Percentiles rank a stretch among this genome's conserved stretches.
These are phyloP conservation scores for Claviceps quebecensis DNA, from an alignment of 2,329 filamentous ascomycete genomes.

Conservation along the genomic window DNA sequence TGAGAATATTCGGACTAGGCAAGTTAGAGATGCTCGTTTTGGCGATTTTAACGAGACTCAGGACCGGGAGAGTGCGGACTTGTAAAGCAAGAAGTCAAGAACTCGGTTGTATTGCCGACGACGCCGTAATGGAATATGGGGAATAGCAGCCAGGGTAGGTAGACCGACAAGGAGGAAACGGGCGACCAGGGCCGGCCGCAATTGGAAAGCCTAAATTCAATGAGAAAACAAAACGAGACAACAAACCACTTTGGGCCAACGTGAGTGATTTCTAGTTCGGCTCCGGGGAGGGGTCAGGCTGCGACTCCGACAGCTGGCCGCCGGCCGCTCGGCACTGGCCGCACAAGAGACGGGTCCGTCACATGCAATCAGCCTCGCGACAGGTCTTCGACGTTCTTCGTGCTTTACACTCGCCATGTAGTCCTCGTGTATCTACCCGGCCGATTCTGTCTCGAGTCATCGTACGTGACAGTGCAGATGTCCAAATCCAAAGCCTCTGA, in stretches of 20 bases:
- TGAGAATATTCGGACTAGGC: background rate
- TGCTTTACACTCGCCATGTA: background rate
- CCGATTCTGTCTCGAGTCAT: background rate
- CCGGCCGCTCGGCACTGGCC: background rate
- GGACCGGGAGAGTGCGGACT: too few species aligned
- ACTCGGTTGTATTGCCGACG: background rate
- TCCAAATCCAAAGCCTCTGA: background rate
- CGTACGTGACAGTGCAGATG: background rate
- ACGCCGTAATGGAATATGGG: background rate
- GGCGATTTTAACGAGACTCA: too few species aligned
- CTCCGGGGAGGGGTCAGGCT: background rate
- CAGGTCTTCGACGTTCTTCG: background rate
- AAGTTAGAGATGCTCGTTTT: too few species aligned
- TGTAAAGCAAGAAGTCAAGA: background rate
- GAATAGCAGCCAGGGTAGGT: background rate
- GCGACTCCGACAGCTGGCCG: background rate
- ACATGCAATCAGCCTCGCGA: too few species aligned
- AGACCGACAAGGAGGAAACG: background rate
- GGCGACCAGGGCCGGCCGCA: too few species aligned
- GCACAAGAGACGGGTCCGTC: background rate
- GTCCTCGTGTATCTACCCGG: background rate
- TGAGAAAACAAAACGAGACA: slow-evolving; percentile 9
- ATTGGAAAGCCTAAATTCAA: background rate
- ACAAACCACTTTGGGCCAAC: slow-evolving; percentile 3
- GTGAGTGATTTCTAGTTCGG: background rate